Percentiles rank a stretch among this genome's conserved stretches.
Evolutionary conservation across 805 yeast genomes (phyloP).

Genomic region (Yarrowia alimentaria): DNA sequence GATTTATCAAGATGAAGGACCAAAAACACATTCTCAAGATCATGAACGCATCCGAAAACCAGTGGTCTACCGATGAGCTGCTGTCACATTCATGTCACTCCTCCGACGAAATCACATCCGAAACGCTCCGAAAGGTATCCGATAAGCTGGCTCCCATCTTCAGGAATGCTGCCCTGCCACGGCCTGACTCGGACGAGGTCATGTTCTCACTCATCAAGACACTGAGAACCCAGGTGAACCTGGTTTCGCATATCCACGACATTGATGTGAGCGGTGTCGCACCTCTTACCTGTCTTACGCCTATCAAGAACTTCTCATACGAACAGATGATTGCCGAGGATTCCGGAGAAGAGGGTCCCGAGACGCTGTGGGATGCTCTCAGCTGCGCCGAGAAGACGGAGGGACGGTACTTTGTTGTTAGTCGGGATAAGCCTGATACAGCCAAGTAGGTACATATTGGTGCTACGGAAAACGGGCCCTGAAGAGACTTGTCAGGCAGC

Average conservation of each 20-base stretch:
- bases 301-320: constrained; percentile 19
- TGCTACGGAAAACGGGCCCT: too few relatives aligned
- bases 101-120: constrained; percentile 23
- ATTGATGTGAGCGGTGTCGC: constrained; percentile 21
- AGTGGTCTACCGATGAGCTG: constrained; percentile 22
- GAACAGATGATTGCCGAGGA: constrained; percentile 21
- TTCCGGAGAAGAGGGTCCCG: constrained; percentile 9
- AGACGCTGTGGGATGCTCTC: constrained; percentile 15
- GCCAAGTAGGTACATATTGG: too few relatives aligned
- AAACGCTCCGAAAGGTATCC: constrained; percentile 20
- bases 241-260: constrained; percentile 27
- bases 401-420: constrained; percentile 1
- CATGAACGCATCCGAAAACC: constrained; percentile 11
- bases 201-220: constrained; percentile 14
- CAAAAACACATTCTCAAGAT: constrained; percentile 20
- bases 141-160: constrained; percentile 21
- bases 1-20: constrained; percentile 13
- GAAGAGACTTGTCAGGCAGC: too few relatives aligned
- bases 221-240: constrained; percentile 24
- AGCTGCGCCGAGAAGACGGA: constrained; percentile 19
- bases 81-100: constrained; percentile 17
- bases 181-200: constrained; percentile 10
- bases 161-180: constrained; percentile 13
- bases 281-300: constrained; percentile 20
- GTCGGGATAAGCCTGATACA: too few relatives aligned